phyloP scores from a whole-genome alignment of 495 filamentous ascomycete species.

The Tuber indicum region DNA sequence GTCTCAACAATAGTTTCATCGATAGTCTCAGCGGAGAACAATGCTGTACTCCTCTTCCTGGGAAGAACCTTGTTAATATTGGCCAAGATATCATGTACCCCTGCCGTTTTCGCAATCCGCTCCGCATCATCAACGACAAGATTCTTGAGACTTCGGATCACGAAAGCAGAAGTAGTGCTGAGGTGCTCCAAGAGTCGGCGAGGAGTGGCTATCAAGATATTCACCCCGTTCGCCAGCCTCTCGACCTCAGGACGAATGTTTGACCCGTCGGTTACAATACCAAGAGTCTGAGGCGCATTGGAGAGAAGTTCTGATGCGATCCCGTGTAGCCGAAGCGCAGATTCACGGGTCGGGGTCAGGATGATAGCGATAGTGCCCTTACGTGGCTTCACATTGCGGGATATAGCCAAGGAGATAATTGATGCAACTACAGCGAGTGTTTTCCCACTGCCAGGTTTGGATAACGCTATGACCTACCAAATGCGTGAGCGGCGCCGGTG shows the following conservation, averaged over 20 bases:
- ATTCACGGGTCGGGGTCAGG: conserved; percentile 33
- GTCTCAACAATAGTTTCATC: conserved; percentile 10
- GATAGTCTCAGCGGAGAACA: conserved; percentile 15
- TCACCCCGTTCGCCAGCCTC: conserved; percentile 37
- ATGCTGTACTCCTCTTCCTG: conserved; percentile 28
- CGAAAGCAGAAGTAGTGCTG: conserved; percentile 26
- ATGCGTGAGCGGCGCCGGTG: conserved; percentile 10
- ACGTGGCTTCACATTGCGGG: conserved; percentile 38
- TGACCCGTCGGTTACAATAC: conserved; percentile 35
- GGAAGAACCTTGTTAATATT: conserved; percentile 33
- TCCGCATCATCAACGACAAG: conserved; percentile 31
- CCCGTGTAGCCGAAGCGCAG: conserved; percentile 29
- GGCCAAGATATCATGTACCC: conserved; percentile 15
- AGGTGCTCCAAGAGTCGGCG: conserved; percentile 33
- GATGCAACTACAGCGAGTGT: conserved; percentile 31
- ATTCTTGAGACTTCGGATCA: conserved; percentile 31
- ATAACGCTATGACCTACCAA: conserved; percentile 31
- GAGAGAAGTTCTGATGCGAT: conserved; percentile 35
- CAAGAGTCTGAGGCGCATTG: conserved; percentile 24
- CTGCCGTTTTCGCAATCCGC: conserved; percentile 12
- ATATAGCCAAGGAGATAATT: conserved; percentile 34
- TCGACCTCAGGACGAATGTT: conserved; percentile 35
- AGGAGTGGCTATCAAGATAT: conserved; percentile 38
- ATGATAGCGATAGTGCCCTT: conserved; percentile 71
- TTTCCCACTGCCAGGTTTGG: conserved; percentile 29